A percentile compares a stretch with the other conserved stretches of the same genome.
These are phyloP conservation scores for Dactylellina cionopaga DNA, from an alignment of 2,329 filamentous ascomycete genomes.

Conservation along the genomic window DNA sequence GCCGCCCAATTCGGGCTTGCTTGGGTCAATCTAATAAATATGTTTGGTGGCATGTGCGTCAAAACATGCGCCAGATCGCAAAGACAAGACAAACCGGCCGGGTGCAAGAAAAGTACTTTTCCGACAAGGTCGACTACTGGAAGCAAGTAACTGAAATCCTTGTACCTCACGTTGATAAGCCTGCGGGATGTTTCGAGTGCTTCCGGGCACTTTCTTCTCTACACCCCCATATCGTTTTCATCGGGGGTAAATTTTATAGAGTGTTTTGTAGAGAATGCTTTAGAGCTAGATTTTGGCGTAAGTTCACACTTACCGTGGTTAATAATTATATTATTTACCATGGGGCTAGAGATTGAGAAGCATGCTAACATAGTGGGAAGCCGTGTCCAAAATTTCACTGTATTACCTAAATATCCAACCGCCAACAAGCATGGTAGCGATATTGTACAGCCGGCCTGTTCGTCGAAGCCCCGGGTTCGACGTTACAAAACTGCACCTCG, in stretches of 20 bases:
- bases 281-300: background rate
- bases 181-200: background rate
- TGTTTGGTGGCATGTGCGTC: conserved; percentile 14
- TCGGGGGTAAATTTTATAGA: conserved; percentile 4
- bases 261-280: background rate
- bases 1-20: background rate
- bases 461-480: no score
- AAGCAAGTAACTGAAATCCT: background rate
- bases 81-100: background rate
- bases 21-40: conserved; percentile 1
- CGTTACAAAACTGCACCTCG: no score
- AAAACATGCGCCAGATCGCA: conserved; percentile 5
- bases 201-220: background rate
- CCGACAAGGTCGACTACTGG: conserved; percentile 5
- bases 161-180: background rate
- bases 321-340: no score
- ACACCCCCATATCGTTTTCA: background rate
- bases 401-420: background rate
- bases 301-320: background rate
- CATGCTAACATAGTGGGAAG: no score
- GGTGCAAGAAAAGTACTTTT: background rate
- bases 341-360: no score
- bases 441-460: no score
- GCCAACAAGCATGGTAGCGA: background rate
- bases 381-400: background rate